Conservation (phyloP, 768 basidiomycete species). For the Phaeotremella skinneri region DNA sequence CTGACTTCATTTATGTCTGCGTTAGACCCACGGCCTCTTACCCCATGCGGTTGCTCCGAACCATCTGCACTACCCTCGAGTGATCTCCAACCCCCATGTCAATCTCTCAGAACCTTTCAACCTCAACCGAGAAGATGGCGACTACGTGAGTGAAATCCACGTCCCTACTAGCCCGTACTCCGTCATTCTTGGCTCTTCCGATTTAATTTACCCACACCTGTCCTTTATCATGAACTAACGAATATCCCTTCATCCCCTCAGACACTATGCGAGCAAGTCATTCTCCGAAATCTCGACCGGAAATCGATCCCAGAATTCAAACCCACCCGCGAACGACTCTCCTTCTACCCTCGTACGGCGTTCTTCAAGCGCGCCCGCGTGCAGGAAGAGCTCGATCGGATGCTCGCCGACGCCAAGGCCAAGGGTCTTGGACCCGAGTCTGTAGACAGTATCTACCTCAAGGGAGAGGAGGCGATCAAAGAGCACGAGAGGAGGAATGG, state of each 20-base stretch:
- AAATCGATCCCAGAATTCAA: conserved; percentile 23
- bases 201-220: not conserved
- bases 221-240: not conserved
- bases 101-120: conserved; percentile 27
- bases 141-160: conserved; percentile 25
- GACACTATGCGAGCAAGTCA: conserved; percentile 36
- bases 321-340: conserved; percentile 20
- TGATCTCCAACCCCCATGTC: conserved; percentile 38
- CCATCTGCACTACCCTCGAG: conserved; percentile 28
- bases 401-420: conserved; percentile 26
- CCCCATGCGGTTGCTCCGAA: conserved; percentile 27
- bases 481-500: conserved; percentile 28
- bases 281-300: conserved; percentile 29
- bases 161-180: not conserved
- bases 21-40: conserved; percentile 19
- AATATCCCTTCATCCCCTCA: conserved; percentile 3
- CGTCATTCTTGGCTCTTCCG: not conserved
- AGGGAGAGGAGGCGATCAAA: conserved; percentile 18
- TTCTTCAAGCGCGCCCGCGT: conserved; percentile 27
- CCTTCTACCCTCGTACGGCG: conserved; percentile 31
- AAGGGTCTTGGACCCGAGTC: conserved; percentile 17
- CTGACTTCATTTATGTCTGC: no score
- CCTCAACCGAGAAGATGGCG: conserved; percentile 28
- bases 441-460: conserved; percentile 32
- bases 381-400: conserved; percentile 24